These are phyloP conservation scores for Medicago truncatula DNA, from an alignment of 306 rosid genomes.

Conservation along the genomic window MtrunA17r5.0-ANR NC_053046.1:890501-891000, in stretches of 20 bases:
- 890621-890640: slow-evolving; percentile 30
- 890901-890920: not conserved
- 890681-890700: not conserved
- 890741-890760: slow-evolving; percentile 32
- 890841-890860: slow-evolving; percentile 75
- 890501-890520: no score
- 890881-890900: slow-evolving; percentile 15
- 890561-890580: slow-evolving; percentile 69
- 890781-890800: slow-evolving; percentile 82
- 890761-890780: slow-evolving; percentile 74
- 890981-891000: not conserved
- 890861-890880: not conserved
- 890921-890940: not conserved
- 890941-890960: slow-evolving; percentile 3
- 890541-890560: no score
- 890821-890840: slow-evolving; percentile 47
- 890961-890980: not conserved
- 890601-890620: slow-evolving; percentile 56
- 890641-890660: not conserved
- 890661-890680: not conserved
- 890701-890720: slow-evolving; percentile 13
- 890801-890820: slow-evolving; percentile 32
- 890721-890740: not conserved
- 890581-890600: slow-evolving; percentile 67
- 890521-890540: no score